Percentiles rank a stretch among this genome's conserved stretches.
These are phyloP conservation scores for Ustilago sp. DNA, from an alignment of 1,284 basidiomycete genomes.

Conservation along the genomic window DNA sequence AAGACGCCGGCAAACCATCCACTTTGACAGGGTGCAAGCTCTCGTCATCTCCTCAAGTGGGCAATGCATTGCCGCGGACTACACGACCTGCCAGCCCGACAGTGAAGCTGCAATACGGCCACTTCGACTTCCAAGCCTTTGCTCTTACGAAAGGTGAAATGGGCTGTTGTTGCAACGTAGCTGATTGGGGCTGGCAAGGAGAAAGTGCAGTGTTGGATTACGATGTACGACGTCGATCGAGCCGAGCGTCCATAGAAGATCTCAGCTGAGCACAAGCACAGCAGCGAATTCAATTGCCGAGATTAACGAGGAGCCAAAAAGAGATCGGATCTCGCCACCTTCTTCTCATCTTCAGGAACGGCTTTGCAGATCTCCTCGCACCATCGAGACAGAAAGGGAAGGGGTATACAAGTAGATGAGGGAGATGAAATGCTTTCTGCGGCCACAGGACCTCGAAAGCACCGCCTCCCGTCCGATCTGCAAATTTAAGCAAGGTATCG, in stretches of 20 bases:
- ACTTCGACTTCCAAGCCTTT: neutral
- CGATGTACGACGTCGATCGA: slow-evolving; percentile 5
- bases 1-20: slow-evolving; percentile 5
- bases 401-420: neutral
- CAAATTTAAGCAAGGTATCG: slow-evolving; percentile 82
- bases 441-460: slow-evolving; percentile 83
- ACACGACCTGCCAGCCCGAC: neutral
- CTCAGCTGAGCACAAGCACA: neutral
- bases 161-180: neutral
- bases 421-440: slow-evolving; percentile 72
- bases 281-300: slow-evolving; percentile 1
- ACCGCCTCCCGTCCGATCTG: slow-evolving; percentile 85
- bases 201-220: neutral
- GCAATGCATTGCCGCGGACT: slow-evolving; percentile 7
- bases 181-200: neutral
- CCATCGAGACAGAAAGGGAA: neutral
- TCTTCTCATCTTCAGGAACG: neutral
- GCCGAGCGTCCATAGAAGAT: neutral
- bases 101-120: neutral
- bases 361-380: neutral
- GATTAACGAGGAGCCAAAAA: neutral
- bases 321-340: neutral
- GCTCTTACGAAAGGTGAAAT: neutral
- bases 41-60: neutral
- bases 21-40: slow-evolving; percentile 9